Evolutionary conservation across 2,329 filamentous ascomycete species (phyloP).

Genomic region (Fusarium devonianum): DNA sequence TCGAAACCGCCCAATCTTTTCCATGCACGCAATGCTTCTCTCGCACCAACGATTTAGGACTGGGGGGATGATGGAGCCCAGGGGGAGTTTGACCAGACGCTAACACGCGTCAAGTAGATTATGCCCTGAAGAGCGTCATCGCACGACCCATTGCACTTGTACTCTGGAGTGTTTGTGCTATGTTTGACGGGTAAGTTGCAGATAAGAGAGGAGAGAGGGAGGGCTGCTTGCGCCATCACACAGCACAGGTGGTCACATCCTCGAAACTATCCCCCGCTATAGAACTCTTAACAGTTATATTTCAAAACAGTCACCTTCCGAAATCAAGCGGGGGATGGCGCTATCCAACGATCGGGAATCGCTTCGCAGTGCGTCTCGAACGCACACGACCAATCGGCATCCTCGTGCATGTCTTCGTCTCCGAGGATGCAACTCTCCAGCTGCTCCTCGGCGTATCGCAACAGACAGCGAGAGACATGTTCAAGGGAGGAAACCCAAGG

Average conservation of each 20-base stretch:
- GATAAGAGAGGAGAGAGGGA: too few species aligned
- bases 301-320: too few species aligned
- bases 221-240: too few species aligned
- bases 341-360: too few species aligned
- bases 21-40: background rate
- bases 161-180: background rate
- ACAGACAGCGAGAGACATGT: slow-evolving; percentile 7
- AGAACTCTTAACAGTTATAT: too few species aligned
- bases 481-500: slow-evolving; percentile 12
- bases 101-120: slow-evolving; percentile 5
- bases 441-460: background rate
- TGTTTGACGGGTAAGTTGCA: too few species aligned
- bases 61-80: background rate
- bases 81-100: slow-evolving; percentile 4
- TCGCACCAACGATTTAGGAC: background rate
- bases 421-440: background rate
- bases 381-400: slow-evolving; percentile 9
- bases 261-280: too few species aligned
- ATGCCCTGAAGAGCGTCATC: background rate
- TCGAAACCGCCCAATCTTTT: background rate
- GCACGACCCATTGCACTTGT: slow-evolving; percentile 2
- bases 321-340: background rate
- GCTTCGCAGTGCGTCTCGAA: too few species aligned
- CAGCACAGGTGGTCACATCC: too few species aligned
- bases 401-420: slow-evolving; percentile 10